Percentiles rank a stretch among this genome's conserved stretches.
Evolutionary conservation across 2,329 filamentous ascomycete species (phyloP).

Genomic region (Coniochaeta hoffmannii): DNA sequence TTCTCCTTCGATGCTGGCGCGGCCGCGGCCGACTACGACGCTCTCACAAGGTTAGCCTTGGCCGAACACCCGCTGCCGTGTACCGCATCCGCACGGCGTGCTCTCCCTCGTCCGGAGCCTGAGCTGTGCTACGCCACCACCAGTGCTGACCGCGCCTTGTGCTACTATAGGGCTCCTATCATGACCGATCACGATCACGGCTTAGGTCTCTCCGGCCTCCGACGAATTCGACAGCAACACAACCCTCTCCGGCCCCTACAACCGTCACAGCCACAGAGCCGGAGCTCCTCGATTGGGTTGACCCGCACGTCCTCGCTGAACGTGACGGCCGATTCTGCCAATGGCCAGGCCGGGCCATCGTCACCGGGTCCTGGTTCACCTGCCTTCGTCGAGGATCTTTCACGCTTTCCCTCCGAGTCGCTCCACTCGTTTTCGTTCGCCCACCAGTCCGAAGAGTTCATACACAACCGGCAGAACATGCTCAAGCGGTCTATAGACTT

Average conservation of each 20-base stretch:
- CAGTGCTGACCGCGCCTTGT: constrained; percentile 14
- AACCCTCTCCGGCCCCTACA: constrained; percentile 52
- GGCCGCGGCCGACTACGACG: constrained; percentile 56
- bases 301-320: constrained; percentile 66
- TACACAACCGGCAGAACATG: constrained; percentile 88
- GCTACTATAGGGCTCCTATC: constrained; percentile 61
- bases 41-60: constrained; percentile 61
- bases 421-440: constrained; percentile 98
- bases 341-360: constrained; percentile 35
- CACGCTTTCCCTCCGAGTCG: constrained; percentile 89
- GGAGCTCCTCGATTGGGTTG: constrained; percentile 49
- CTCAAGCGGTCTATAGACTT: constrained; percentile 93
- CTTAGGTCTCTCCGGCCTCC: constrained; percentile 75
- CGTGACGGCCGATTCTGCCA: constrained; percentile 49
- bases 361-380: constrained; percentile 64
- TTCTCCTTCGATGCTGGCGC: constrained; percentile 71
- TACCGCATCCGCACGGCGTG: constrained; percentile 14
- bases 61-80: constrained; percentile 7
- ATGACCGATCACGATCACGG: constrained; percentile 84
- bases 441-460: constrained; percentile 84
- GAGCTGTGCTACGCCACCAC: constrained; percentile 11
- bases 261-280: constrained; percentile 49
- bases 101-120: constrained; percentile 7
- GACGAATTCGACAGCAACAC: constrained; percentile 86
- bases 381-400: constrained; percentile 78